Percentiles rank a stretch among this genome's conserved stretches.
Evolutionary conservation across 2,329 filamentous ascomycete genomes (phyloP).

Genomic region (Nothophoma quercina): DNA sequence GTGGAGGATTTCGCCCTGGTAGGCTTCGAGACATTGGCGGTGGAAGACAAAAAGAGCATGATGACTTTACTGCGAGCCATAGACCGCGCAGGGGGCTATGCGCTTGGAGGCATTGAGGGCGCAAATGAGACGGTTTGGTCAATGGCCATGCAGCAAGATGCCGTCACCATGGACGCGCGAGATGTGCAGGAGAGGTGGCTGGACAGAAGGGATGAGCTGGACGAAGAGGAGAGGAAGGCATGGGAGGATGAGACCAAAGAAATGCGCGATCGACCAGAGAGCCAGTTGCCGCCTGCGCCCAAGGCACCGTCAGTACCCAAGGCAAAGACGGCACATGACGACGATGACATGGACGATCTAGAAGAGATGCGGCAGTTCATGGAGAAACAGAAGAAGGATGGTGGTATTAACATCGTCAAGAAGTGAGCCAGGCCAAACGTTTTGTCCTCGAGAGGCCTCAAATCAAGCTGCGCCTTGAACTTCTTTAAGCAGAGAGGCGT

Average conservation of each 20-base stretch:
- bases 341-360: slow-evolving; percentile 48
- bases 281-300: slow-evolving; percentile 1
- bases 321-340: slow-evolving; percentile 18
- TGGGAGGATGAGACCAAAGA: slow-evolving; percentile 76
- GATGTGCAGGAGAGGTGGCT: slow-evolving; percentile 98
- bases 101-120: slow-evolving; percentile 88
- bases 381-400: slow-evolving; percentile 55
- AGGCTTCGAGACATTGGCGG: slow-evolving; percentile 88
- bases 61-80: slow-evolving; percentile 88
- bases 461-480: no score
- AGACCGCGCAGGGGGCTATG: slow-evolving; percentile 90
- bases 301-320: slow-evolving; percentile 4
- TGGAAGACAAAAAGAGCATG: slow-evolving; percentile 98
- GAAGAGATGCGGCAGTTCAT: slow-evolving; percentile 51
- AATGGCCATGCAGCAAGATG: slow-evolving; percentile 81
- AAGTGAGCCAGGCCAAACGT: no score
- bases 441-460: no score
- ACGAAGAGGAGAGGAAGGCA: slow-evolving; percentile 77
- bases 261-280: slow-evolving; percentile 33
- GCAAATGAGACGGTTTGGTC: slow-evolving; percentile 98
- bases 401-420: slow-evolving; percentile 75
- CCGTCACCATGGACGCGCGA: slow-evolving; percentile 76
- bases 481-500: no score
- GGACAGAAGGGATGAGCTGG: slow-evolving; percentile 86
- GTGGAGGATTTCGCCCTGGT: slow-evolving; percentile 92